These are phyloP conservation scores for Vigna nakashimae DNA, from an alignment of 306 rosid species.

Conservation along the genomic window DNA sequence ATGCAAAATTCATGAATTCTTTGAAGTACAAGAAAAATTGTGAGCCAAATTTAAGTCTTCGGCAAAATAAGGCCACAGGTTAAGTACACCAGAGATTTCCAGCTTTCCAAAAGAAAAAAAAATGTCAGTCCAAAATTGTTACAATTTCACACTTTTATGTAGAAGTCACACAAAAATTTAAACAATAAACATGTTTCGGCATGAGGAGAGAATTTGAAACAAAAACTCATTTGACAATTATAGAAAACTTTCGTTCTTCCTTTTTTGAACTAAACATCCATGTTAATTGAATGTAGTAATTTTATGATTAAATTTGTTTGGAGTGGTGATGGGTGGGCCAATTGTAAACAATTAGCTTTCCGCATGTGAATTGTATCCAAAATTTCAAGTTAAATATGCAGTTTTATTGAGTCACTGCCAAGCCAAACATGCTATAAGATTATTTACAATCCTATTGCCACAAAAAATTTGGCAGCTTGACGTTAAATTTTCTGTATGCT, in stretches of 20 bases:
- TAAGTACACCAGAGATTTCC: neutral
- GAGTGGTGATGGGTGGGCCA: too few species aligned
- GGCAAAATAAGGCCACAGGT: conserved; percentile 11
- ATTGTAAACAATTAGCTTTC: too few species aligned
- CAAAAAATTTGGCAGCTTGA: conserved; percentile 1
- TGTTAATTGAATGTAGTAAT: conserved; percentile 18
- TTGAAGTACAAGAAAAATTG: neutral
- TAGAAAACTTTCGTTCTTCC: conserved; percentile 15
- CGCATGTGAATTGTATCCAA: too few species aligned
- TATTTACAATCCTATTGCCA: conserved; percentile 9
- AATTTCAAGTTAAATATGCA: too few species aligned
- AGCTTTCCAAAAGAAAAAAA: conserved; percentile 5
- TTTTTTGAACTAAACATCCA: conserved; percentile 23
- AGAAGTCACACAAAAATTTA: conserved; percentile 28
- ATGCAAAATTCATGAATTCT: conserved; percentile 16
- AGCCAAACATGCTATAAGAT: neutral
- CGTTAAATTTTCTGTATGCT: neutral
- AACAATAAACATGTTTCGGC: conserved; percentile 16
- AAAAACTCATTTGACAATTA: conserved; percentile 1
- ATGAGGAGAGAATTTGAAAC: conserved; percentile 17
- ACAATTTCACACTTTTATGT: conserved; percentile 12
- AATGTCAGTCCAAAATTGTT: neutral
- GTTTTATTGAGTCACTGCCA: too few species aligned
- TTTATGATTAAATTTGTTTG: neutral
- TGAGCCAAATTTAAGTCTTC: conserved; percentile 28